Evolutionary conservation across 139 green algal species (phyloP), one percentile per base, ranked within the genome.

Genomic region (Volvox africanus): DNA sequence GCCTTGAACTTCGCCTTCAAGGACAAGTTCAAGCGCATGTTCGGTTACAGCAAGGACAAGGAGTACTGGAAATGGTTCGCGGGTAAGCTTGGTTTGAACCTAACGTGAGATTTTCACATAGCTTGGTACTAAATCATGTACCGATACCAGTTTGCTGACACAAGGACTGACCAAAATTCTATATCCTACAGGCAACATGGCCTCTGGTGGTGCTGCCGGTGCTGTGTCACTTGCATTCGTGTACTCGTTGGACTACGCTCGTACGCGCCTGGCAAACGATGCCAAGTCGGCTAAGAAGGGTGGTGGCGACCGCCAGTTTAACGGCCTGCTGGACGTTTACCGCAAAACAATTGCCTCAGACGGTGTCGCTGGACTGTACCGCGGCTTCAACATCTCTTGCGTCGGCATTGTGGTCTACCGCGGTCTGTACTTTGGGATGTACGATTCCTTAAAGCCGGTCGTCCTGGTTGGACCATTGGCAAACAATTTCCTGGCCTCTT

Each of bases 1-100:
- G 98, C 98, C 30, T 98, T 99, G 92, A 99, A 99, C 97, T 99
- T 99, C 93, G 98, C 98, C 36, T 99, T 99, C 97, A 99, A 99
- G 97, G 88, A 99, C 95, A 99, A 98, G 86, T 99, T 99, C 97
- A 99, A 99, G 97, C 95, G 91, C 88, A 90, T 99, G 89, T 99
- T 99, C 94, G 97, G 96, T 89, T 96, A 94, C 86, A 99, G 99
- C 95, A 98, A 97, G 94, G 95, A 97, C 88, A 96, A 96, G 88
- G 97, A 97, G 69, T 99, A 99, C 96, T 99, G 96, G 97, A 96
- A 93, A 92, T 99, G 99, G 96, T 99, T 99, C 92, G 96, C 94
- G 71, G 95, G 93, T 95, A 79, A 21, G 71, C 35, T n/a, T 32
- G 71, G 65, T 24, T 24, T 73, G 11, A 2, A 73, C 16, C 2